phyloP scores from a whole-genome alignment of 2,329 filamentous ascomycete species.

The Neocucurbitaria cava region DNA sequence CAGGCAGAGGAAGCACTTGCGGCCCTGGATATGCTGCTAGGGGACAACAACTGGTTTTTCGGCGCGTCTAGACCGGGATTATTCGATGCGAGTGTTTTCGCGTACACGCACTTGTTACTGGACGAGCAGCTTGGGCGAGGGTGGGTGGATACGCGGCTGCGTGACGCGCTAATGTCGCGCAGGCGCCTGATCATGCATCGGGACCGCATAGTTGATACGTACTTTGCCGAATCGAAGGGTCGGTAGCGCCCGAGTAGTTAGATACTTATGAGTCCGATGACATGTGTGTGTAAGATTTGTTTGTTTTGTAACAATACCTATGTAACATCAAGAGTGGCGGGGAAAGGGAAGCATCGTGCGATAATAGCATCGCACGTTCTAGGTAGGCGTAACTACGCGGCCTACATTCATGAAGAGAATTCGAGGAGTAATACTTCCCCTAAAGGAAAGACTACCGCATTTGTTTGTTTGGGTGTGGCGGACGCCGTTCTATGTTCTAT shows the following conservation, averaged over 20 bases:
- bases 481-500: conserved; percentile 9
- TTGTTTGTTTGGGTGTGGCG: conserved; percentile 1
- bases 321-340: neutral
- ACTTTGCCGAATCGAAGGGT: conserved; percentile 56
- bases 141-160: conserved; percentile 71
- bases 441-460: neutral
- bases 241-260: too few species aligned
- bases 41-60: conserved; percentile 68
- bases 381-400: neutral
- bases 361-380: neutral
- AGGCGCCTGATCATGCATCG: conserved; percentile 71
- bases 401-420: too few species aligned
- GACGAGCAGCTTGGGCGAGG: conserved; percentile 61
- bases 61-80: conserved; percentile 65
- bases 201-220: conserved; percentile 61
- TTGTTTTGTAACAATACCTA: neutral
- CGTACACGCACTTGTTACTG: conserved; percentile 84
- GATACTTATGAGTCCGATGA: too few species aligned
- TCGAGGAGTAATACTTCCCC: too few species aligned
- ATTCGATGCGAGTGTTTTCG: conserved; percentile 89
- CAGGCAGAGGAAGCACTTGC: conserved; percentile 69
- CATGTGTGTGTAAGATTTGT: neutral
- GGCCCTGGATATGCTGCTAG: conserved; percentile 67
- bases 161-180: conserved; percentile 62
- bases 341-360: neutral